Base-by-base conservation (phyloP, 768 basidiomycete species). In the Russula abietina region DNA sequence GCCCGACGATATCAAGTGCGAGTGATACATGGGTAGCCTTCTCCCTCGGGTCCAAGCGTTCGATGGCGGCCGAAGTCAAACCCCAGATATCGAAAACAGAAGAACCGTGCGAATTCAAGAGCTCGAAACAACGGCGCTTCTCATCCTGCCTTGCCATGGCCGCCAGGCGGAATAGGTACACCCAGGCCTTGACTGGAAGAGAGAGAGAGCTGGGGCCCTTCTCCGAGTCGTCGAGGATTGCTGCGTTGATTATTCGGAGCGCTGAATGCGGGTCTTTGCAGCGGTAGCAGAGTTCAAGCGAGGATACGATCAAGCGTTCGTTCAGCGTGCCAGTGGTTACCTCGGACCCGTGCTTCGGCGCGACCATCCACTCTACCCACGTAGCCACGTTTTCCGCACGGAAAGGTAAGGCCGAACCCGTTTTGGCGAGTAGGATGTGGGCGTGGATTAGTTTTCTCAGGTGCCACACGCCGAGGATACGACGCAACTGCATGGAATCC, bases 401-500 rank as follows among this genome's bases (percentile, higher is more conserved):
- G 16, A 36, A 7, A 11, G 43, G n/a, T 2, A 43, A 19, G 50
- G 50, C 4, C 10, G 55, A 33, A n/a, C 33, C 64, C 6, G 46
- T 28, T 17, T 4, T 36, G 58, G 63, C 54, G 33, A 64, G 63
- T 39, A 36, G 41, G n/a, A 5, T 0, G 3, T 64, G 54, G 0
- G 63, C 63, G 24, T 6, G 19, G 4, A 64, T 19, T 0, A 64
- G 6, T 24, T 30, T 46, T 24, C 17, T 3, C 24, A 64, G 54
- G 33, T 64, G 63, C 53, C 12, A 5, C 5, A 26, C 14, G 9
- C n/a, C 7, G 28, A 60, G 49, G 39, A 46, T 28, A 17, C 39
- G 28, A 2, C 30, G 53, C 39, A 55, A 26, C 30, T n/a, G 9
- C 53, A 19, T 22, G 76, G 52, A 76, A 56, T 82, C 77, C 72